phyloP scores from a whole-genome alignment of 2,329 filamentous ascomycete genomes.

The Cladosporium sp. region DNA sequence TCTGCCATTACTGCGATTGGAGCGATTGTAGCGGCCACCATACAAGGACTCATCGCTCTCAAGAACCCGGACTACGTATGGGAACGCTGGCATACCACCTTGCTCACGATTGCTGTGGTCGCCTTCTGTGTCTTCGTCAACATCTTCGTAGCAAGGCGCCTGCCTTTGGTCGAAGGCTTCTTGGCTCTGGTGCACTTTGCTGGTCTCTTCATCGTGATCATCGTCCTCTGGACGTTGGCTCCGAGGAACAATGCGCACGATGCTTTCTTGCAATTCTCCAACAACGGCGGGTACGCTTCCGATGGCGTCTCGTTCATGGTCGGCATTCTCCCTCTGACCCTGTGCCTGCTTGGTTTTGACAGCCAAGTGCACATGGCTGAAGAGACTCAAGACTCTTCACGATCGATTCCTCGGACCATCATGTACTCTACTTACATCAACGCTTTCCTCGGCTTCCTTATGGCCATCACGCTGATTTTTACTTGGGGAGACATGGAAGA shows the following conservation, averaged over 20 bases:
- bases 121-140: constrained; percentile 44
- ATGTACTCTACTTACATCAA: constrained; percentile 26
- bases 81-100: constrained; percentile 49
- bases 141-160: constrained; percentile 41
- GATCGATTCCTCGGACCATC: constrained; percentile 28
- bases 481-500: constrained; percentile 33
- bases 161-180: constrained; percentile 51
- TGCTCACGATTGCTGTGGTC: constrained; percentile 49
- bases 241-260: constrained; percentile 42
- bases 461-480: constrained; percentile 37
- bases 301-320: constrained; percentile 47
- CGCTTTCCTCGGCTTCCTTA: constrained; percentile 26
- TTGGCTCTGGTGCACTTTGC: constrained; percentile 53
- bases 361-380: constrained; percentile 32
- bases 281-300: constrained; percentile 46
- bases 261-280: constrained; percentile 52
- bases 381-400: constrained; percentile 30
- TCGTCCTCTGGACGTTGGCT: constrained; percentile 47
- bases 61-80: constrained; percentile 28
- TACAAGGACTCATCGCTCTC: constrained; percentile 35
- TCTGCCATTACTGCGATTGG: constrained; percentile 23
- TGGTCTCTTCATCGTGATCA: constrained; percentile 55
- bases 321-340: constrained; percentile 38
- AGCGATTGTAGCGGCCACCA: constrained; percentile 32
- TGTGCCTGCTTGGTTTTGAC: constrained; percentile 29